Evolutionary conservation across 1,284 basidiomycete species (phyloP).

Genomic region (Trametes sp.): DNA sequence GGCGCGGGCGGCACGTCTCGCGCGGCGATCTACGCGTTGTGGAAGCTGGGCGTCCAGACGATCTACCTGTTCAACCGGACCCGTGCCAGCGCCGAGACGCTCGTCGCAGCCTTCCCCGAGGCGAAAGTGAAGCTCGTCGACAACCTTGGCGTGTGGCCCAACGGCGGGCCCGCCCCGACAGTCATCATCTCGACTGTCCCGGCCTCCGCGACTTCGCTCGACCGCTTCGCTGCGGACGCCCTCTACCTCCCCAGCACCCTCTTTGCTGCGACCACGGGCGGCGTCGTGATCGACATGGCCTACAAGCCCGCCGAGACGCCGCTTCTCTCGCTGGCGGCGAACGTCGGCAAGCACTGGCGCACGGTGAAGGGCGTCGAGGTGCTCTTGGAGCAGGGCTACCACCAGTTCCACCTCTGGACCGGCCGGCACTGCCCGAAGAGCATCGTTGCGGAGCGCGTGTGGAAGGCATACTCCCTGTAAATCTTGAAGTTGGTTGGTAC

Average conservation of each 20-base stretch:
- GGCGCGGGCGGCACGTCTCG: constrained; percentile 94
- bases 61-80: constrained; percentile 93
- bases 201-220: constrained; percentile 67
- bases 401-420: constrained; percentile 88
- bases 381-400: constrained; percentile 86
- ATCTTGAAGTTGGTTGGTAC: background rate
- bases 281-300: constrained; percentile 91
- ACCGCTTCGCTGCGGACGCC: constrained; percentile 45
- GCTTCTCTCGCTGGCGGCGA: constrained; percentile 63
- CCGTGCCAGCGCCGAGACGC: constrained; percentile 69
- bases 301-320: constrained; percentile 87
- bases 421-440: constrained; percentile 61
- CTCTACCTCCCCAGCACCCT: constrained; percentile 66
- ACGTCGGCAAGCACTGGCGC: constrained; percentile 66
- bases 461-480: constrained; percentile 52
- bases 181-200: constrained; percentile 91
- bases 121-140: constrained; percentile 70
- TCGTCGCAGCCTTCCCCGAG: constrained; percentile 74
- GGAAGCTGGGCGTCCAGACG: constrained; percentile 67
- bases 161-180: constrained; percentile 56
- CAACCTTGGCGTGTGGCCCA: constrained; percentile 62
- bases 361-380: constrained; percentile 84
- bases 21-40: constrained; percentile 90
- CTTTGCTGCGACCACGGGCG: constrained; percentile 53
- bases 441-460: constrained; percentile 56